These are phyloP conservation scores for Fusarium tupiense DNA, from an alignment of 2,329 filamentous ascomycete species.

Conservation along the genomic window DNA sequence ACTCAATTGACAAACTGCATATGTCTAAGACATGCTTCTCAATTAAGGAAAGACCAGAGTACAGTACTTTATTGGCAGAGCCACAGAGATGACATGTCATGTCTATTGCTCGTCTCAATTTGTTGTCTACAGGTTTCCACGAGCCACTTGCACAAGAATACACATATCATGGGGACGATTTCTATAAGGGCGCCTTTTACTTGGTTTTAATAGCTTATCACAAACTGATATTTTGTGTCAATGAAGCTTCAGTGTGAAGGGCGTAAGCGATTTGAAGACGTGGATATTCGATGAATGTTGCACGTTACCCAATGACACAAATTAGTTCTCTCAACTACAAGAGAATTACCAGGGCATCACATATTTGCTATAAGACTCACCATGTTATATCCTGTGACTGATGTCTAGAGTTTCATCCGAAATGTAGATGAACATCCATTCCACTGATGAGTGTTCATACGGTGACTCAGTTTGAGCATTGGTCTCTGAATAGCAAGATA, in stretches of 20 bases:
- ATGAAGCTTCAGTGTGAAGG: neutral
- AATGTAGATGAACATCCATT: neutral
- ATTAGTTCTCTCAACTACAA: too few species aligned
- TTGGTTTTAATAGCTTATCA: neutral
- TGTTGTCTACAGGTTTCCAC: neutral
- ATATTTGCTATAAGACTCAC: neutral
- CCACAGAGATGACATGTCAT: neutral
- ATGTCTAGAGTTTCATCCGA: accelerated
- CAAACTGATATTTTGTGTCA: neutral
- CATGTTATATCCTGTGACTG: neutral
- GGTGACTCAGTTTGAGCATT: neutral
- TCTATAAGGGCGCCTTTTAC: accelerated
- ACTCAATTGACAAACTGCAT: neutral
- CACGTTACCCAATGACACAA: neutral
- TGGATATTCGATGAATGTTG: neutral
- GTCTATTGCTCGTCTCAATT: neutral
- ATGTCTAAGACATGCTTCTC: neutral
- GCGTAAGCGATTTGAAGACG: neutral
- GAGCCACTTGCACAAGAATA: too few species aligned
- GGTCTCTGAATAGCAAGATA: neutral
- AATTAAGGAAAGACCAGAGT: neutral
- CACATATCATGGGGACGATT: neutral
- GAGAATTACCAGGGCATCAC: neutral
- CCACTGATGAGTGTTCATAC: neutral
- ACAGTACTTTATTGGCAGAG: neutral